These are phyloP conservation scores for Botrytis deweyae DNA, from an alignment of 2,329 filamentous ascomycete species.

Conservation along the genomic window DNA sequence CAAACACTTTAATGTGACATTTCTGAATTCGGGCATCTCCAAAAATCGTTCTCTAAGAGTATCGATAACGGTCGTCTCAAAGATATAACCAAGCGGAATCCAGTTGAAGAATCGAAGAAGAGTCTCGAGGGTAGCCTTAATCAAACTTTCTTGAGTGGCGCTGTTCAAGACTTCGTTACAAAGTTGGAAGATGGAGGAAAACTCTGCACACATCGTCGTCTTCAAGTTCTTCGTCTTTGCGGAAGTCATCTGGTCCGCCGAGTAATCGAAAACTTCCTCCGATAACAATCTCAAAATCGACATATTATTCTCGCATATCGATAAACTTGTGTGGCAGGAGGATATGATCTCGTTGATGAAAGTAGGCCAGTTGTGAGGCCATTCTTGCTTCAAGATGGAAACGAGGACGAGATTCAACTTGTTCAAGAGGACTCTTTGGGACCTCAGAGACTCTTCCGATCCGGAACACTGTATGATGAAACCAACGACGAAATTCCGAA, in stretches of 20 bases:
- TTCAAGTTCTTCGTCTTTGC: slow-evolving; percentile 95
- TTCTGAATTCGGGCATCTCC: slow-evolving; percentile 91
- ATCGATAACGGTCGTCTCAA: slow-evolving; percentile 95
- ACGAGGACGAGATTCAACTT: slow-evolving; percentile 98
- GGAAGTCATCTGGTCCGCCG: slow-evolving; percentile 98
- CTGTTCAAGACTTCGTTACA: slow-evolving; percentile 94
- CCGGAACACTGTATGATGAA: slow-evolving; percentile 94
- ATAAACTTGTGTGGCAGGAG: slow-evolving; percentile 90
- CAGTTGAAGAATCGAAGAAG: slow-evolving; percentile 96
- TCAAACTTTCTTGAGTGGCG: slow-evolving; percentile 80
- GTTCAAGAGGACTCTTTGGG: slow-evolving; percentile 88
- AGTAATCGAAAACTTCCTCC: slow-evolving; percentile 98
- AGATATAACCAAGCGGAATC: slow-evolving; percentile 98
- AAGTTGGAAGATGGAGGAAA: slow-evolving; percentile 96
- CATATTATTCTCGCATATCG: slow-evolving; percentile 99
- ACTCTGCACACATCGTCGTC: slow-evolving; percentile 98
- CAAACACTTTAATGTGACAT: slow-evolving; percentile 92
- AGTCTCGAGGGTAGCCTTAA: slow-evolving; percentile 96
- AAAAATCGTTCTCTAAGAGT: slow-evolving; percentile 90
- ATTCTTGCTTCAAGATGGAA: slow-evolving; percentile 97
- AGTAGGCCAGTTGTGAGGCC: slow-evolving; percentile 99
- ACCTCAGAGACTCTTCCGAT: slow-evolving; percentile 81
- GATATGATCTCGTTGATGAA: slow-evolving; percentile 99
- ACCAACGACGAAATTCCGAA: slow-evolving; percentile 98
- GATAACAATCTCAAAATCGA: slow-evolving; percentile 91